These are phyloP conservation scores for Mucor sp. DNA, from an alignment of 371 early-diverging fungal species.

Conservation along the genomic window DNA sequence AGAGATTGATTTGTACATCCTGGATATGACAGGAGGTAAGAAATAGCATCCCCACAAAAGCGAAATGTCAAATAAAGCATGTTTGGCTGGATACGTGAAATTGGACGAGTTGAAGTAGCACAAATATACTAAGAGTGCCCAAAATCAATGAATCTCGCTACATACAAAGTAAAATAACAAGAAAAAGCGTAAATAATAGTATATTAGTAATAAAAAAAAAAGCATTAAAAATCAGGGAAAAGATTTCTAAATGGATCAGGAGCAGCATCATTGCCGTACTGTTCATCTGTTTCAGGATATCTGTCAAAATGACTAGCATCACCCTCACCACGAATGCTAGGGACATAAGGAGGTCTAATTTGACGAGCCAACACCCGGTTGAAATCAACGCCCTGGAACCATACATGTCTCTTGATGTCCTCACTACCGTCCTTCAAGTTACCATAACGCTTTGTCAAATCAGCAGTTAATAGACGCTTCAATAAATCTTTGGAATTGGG, in stretches of 20 bases:
- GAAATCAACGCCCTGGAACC: slow-evolving; percentile 97
- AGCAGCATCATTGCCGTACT: slow-evolving; percentile 46
- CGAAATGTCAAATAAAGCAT: too few relatives aligned
- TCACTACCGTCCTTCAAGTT: slow-evolving; percentile 88
- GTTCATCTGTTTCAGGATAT: slow-evolving; percentile 85
- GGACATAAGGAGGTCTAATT: slow-evolving; percentile 91
- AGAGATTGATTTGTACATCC: too few relatives aligned
- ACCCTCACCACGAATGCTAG: slow-evolving; percentile 82
- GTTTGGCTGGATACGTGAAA: too few relatives aligned
- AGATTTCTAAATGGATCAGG: slow-evolving; percentile 22
- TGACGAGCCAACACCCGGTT: slow-evolving; percentile 71
- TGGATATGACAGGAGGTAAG: too few relatives aligned
- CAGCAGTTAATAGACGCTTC: slow-evolving; percentile 83
- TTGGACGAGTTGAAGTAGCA: too few relatives aligned
- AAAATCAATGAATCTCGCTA: too few relatives aligned
- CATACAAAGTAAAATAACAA: background rate
- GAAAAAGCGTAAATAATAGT: slow-evolving; percentile 2
- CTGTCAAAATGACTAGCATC: slow-evolving; percentile 95
- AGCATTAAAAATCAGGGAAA: slow-evolving; percentile 25
- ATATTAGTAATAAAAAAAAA: background rate
- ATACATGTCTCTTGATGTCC: slow-evolving; percentile 93
- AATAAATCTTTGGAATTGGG: slow-evolving; percentile 90
- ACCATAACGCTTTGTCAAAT: slow-evolving; percentile 90
- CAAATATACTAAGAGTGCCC: too few relatives aligned
- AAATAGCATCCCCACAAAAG: too few relatives aligned